Percentiles rank a stretch among this genome's conserved stretches.
Evolutionary conservation across 2,329 filamentous ascomycete genomes (phyloP).

Genomic region (Chaetomium strumarium): DNA sequence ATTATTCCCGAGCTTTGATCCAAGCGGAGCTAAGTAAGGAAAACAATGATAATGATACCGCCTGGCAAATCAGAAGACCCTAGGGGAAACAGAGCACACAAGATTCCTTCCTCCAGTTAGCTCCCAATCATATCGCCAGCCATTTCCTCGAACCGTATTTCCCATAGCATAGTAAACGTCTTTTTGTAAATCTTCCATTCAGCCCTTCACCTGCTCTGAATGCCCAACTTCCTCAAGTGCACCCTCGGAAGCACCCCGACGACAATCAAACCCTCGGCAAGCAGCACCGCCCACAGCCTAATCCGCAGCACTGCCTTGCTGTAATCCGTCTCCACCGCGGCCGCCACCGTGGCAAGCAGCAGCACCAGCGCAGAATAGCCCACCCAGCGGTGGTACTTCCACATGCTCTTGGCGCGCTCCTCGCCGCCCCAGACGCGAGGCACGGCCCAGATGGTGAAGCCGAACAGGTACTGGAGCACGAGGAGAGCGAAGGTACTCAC

Average conservation of each 20-base stretch:
- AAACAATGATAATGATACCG: neutral
- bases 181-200: neutral
- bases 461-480: constrained; percentile 67
- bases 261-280: constrained; percentile 61
- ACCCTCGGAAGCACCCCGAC: constrained; percentile 71
- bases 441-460: constrained; percentile 74
- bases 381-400: constrained; percentile 78
- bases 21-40: neutral
- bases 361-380: constrained; percentile 71
- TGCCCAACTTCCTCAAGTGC: constrained; percentile 73
- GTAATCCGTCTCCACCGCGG: constrained; percentile 72
- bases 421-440: constrained; percentile 72
- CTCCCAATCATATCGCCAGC: neutral
- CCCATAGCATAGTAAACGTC: neutral
- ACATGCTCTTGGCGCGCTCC: constrained; percentile 72
- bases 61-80: neutral
- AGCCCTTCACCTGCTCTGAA: neutral
- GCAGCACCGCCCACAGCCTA: constrained; percentile 66
- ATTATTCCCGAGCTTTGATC: neutral
- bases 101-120: too few relatives aligned
- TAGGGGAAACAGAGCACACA: too few relatives aligned
- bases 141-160: neutral
- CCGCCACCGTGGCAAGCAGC: constrained; percentile 66
- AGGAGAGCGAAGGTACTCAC: constrained; percentile 66
- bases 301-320: constrained; percentile 63